phyloP scores from a whole-genome alignment of 2,329 filamentous ascomycete genomes.

The Fusarium chuoi region DNA sequence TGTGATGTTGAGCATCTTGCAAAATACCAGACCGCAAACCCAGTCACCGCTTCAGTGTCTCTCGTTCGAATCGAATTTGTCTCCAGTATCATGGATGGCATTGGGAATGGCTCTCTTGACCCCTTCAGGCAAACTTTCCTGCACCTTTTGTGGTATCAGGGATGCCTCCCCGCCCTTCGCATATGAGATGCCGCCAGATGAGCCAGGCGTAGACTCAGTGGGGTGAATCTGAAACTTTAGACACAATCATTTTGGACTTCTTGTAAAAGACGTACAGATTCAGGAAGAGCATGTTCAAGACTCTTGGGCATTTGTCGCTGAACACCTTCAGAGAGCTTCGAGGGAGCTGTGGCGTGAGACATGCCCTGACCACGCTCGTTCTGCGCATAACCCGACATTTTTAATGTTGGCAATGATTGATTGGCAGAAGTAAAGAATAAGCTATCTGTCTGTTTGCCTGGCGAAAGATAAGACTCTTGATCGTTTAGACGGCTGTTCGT shows the following conservation, averaged over 20 bases:
- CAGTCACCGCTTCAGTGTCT: conserved; percentile 1
- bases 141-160: conserved; percentile 36
- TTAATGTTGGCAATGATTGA: not conserved
- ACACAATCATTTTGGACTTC: rapidly evolving
- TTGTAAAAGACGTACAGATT: conserved; percentile 14
- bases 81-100: conserved; percentile 35
- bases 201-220: conserved; percentile 21
- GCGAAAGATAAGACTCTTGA: not conserved
- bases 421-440: too few species aligned
- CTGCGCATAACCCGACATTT: conserved; percentile 9
- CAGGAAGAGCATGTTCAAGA: conserved; percentile 35
- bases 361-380: conserved; percentile 28
- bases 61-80: conserved; percentile 7
- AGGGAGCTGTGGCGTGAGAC: conserved; percentile 36
- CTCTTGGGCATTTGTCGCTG: conserved; percentile 30
- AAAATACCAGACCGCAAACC: not conserved
- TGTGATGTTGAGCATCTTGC: rapidly evolving
- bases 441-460: not conserved
- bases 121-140: conserved; percentile 39
- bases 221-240: conserved; percentile 34
- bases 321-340: conserved; percentile 27
- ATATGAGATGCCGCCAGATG: conserved; percentile 33
- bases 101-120: conserved; percentile 37
- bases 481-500: not conserved
- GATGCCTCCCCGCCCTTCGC: conserved; percentile 34